Base-by-base conservation (phyloP, 2,329 filamentous ascomycete genomes). In the Rutstroemia sp. region DNA sequence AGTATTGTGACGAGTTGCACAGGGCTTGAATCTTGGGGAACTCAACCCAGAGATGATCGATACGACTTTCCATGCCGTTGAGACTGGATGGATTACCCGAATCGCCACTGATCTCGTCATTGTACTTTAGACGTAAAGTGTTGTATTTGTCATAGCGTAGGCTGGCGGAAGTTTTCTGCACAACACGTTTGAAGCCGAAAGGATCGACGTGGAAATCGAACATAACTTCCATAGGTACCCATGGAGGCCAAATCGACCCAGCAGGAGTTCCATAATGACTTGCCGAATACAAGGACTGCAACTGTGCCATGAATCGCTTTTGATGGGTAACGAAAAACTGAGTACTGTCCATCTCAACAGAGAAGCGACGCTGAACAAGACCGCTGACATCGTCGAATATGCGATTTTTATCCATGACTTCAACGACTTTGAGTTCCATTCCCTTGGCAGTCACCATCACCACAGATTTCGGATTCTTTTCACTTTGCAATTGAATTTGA, bases 81-180 rank as follows among this genome's bases (percentile, higher is more conserved):
- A 77, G 73, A 19, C 79, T 73, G 21, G 78, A 70, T 9, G 73
- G 69, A 45, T 78, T 75, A 5, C 73, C 75, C 10, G 83, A 83
- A 16, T 83, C 81, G 23, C 81, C 82, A 60, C 58, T 67, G 38
- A 99, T 85, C 67, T 96, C 90, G 62, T 97, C 92, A 60, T 96
- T 96, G 72, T 96, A 96, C 73, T 99, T 99, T 60, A 99, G 78
- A 61, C 94, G 91, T 55, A 99, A 78, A 14, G 90, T 92, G 71
- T 99, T 99, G 83, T 92, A 96, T 72, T 99, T 97, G 76, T 99
- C 92, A 70, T 95, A 97, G 58, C 92, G 85, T 63, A 99, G 78
- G 75, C 87, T 92, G 21, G 92, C 94, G 5, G 92, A 99, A 1
- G 94, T 99, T 71, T 95, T 92, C 70, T 97, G 90, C 10, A 99